Evolutionary conservation across 2,329 filamentous ascomycete genomes (phyloP), one percentile per base, ranked within the genome.

Genomic region (Penicillium hesseltinei): DNA sequence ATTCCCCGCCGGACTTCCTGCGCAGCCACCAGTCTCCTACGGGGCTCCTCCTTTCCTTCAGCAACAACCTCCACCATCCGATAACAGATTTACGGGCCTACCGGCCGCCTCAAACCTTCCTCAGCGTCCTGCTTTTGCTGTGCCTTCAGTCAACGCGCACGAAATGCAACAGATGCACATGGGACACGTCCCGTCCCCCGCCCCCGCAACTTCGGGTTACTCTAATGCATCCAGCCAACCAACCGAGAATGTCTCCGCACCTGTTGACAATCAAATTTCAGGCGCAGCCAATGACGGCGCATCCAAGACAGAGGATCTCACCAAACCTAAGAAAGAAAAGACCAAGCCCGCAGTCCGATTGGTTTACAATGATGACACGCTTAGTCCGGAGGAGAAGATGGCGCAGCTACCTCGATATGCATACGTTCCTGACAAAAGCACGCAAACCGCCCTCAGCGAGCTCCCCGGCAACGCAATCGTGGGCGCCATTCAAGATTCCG

Each of bases 351-450:
- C 78, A 66, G 80, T 51, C 10, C 42, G 84, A 72, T 87, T 96
- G 83, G 81, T 96, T 31, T 96, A 94, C 77, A 87, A 87, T 61
- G 90, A 95, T 71, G 86, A 88, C 51, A 87, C 89, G 57, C 79
- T 87, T 69, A 94, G 90, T 68, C 90, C 91, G 2, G 92, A 97
- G 78, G 92, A 96, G 81, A 91, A 88, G 77, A 92, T 96, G 90
- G 88, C 91, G 29, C 77, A 80, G 70, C 78, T 94, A 78, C 81
- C 89, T 60, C 87, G 86, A 75, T 96, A 95, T 78, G 86, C 87
- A 67, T 89, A 84, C 73, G 78, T 79, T 69, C 83, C 82, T 67
- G 73, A 77, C 64, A 70, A 67, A 54, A 73, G 70, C 66, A 66
- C 62, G 51, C 70, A 77, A 57, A 76, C 72, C 58, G 68, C 62